Conservation (phyloP, 768 basidiomycete genomes). For the Mycena olivaceomarginata region DNA sequence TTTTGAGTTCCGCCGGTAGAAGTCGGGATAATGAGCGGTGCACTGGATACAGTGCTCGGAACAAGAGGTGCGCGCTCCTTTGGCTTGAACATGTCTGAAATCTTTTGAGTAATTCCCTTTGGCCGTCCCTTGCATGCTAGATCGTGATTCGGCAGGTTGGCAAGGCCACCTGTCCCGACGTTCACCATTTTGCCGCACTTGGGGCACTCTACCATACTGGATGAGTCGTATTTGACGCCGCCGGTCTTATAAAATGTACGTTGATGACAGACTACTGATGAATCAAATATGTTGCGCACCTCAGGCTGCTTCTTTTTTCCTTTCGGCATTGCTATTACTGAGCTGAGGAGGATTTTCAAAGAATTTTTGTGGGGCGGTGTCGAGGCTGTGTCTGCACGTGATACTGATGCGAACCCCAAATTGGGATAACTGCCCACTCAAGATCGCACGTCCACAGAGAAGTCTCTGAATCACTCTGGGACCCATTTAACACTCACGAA, state of each 20-base stretch:
- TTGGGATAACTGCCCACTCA: background rate
- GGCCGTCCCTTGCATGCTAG: background rate
- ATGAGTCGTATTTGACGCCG: background rate
- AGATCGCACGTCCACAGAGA: background rate
- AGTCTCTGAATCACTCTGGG: background rate
- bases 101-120: background rate
- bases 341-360: no score
- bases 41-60: constrained; percentile 8
- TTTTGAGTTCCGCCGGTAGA: background rate
- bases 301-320: background rate
- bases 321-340: background rate
- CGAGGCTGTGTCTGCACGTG: background rate
- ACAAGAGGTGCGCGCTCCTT: background rate
- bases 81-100: background rate
- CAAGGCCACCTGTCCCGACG: background rate
- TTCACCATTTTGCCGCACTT: background rate
- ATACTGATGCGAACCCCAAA: background rate
- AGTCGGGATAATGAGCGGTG: background rate
- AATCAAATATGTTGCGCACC: background rate
- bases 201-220: background rate
- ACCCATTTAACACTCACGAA: background rate
- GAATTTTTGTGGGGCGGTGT: background rate
- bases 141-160: background rate
- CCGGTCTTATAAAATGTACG: background rate
- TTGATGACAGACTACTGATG: no score